A percentile compares a stretch with the other conserved stretches of the same genome.
Evolutionary conservation across 2,329 filamentous ascomycete genomes (phyloP).

Genomic region (Epichloe uncinata): DNA sequence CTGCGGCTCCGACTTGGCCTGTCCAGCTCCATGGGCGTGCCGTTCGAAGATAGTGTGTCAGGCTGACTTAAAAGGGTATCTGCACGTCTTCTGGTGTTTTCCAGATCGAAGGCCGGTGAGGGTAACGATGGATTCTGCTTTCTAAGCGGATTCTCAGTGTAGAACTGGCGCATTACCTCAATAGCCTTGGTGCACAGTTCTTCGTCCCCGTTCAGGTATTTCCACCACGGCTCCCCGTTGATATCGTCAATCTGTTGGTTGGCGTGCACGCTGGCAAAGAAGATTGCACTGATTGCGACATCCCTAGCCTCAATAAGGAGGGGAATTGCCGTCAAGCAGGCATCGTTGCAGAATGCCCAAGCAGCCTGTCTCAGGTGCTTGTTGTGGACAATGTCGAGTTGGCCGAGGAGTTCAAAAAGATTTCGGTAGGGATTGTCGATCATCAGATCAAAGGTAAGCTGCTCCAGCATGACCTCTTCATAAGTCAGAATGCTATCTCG

Average conservation of each 20-base stretch:
- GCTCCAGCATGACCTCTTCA: slow-evolving; percentile 85
- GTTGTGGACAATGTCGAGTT: slow-evolving; percentile 62
- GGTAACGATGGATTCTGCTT: slow-evolving; percentile 40
- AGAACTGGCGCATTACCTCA: slow-evolving; percentile 59
- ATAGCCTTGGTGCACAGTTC: slow-evolving; percentile 59
- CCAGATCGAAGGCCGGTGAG: slow-evolving; percentile 42
- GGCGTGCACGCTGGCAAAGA: slow-evolving; percentile 69
- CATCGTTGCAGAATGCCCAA: slow-evolving; percentile 92
- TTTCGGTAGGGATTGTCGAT: slow-evolving; percentile 78
- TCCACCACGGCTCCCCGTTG: slow-evolving; percentile 77
- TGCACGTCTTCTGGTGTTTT: slow-evolving; percentile 39
- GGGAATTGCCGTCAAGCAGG: slow-evolving; percentile 70
- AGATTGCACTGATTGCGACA: slow-evolving; percentile 75
- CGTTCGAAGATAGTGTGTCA: slow-evolving; percentile 33
- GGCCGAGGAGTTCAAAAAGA: slow-evolving; percentile 67
- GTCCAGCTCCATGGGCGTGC: slow-evolving; percentile 34
- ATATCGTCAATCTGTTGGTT: slow-evolving; percentile 64
- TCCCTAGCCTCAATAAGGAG: slow-evolving; percentile 67
- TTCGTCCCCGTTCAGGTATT: slow-evolving; percentile 57
- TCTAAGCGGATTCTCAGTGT: slow-evolving; percentile 48
- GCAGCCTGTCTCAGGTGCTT: slow-evolving; percentile 72
- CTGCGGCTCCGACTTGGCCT: slow-evolving; percentile 38
- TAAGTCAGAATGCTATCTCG: slow-evolving; percentile 84
- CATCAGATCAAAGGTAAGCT: slow-evolving; percentile 85
- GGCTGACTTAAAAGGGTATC: slow-evolving; percentile 28